phyloP scores from a whole-genome alignment of 1,284 basidiomycete genomes.

The Malassezia equina region DNA sequence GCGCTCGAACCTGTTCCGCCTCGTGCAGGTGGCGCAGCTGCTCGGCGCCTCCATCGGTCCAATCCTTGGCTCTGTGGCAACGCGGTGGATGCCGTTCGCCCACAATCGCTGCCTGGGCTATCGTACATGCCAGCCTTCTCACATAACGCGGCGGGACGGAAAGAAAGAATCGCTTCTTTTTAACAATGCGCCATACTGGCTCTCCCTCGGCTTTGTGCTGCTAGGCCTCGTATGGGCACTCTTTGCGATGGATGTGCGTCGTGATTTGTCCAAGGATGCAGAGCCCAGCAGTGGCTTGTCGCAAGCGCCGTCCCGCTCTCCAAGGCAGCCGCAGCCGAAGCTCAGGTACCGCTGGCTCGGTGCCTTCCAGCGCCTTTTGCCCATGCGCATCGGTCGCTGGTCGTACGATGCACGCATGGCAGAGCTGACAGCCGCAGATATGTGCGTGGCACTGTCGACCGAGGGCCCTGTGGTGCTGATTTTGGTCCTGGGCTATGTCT shows the following conservation, averaged over 20 bases:
- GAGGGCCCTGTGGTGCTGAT: conserved; percentile 16
- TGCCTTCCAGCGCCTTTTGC: conserved; percentile 15
- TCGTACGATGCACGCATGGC: conserved; percentile 11
- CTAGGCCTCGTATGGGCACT: conserved; percentile 1
- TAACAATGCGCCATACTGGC: conserved; percentile 17
- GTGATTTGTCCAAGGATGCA: not conserved
- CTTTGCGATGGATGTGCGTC: not conserved
- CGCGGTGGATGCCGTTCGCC: conserved; percentile 1
- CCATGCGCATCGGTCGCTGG: conserved; percentile 1
- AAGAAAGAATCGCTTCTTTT: not conserved
- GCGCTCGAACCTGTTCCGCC: conserved; percentile 9
- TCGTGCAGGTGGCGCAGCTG: conserved; percentile 11
- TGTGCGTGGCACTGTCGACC: conserved; percentile 2
- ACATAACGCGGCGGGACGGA: not conserved
- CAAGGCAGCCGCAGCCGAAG: not conserved
- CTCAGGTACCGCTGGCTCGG: conserved; percentile 8
- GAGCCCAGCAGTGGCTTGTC: not conserved
- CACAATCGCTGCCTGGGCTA: conserved; percentile 11
- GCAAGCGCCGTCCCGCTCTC: too few species aligned
- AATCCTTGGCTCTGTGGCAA: conserved; percentile 3
- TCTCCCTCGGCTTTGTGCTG: conserved; percentile 3
- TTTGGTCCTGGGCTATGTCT: conserved; percentile 10
- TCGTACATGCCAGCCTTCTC: not conserved
- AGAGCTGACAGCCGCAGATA: conserved; percentile 6
- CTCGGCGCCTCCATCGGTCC: conserved; percentile 14